Conservation (phyloP, 1,284 basidiomycete species). For the Kalmanozyma brasiliensis region DNA sequence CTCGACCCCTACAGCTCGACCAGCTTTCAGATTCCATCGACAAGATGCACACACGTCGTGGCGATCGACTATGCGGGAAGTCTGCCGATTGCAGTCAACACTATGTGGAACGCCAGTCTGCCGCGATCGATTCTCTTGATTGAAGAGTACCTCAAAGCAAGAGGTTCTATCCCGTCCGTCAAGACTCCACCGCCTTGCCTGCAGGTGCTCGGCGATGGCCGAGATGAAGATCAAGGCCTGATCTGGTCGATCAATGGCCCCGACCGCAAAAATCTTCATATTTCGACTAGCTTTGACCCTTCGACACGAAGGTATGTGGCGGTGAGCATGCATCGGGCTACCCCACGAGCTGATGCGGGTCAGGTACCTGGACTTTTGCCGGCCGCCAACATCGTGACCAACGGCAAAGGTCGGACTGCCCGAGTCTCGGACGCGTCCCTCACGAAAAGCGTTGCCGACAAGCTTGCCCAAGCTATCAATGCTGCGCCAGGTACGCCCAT, state of each 20-base stretch:
- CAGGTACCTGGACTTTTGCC: slow-evolving; percentile 19
- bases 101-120: slow-evolving; percentile 79
- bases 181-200: slow-evolving; percentile 56
- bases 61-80: slow-evolving; percentile 89
- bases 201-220: slow-evolving; percentile 61
- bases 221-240: slow-evolving; percentile 58
- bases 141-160: slow-evolving; percentile 64
- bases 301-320: slow-evolving; percentile 25
- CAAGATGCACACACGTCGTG: slow-evolving; percentile 85
- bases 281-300: slow-evolving; percentile 52
- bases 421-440: slow-evolving; percentile 48
- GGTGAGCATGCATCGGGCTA: slow-evolving; percentile 30
- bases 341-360: slow-evolving; percentile 1
- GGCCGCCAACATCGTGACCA: slow-evolving; percentile 22
- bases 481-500: slow-evolving; percentile 38
- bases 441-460: slow-evolving; percentile 43
- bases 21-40: slow-evolving; percentile 93
- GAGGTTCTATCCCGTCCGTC: slow-evolving; percentile 63
- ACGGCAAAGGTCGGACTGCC: slow-evolving; percentile 16
- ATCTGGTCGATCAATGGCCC: slow-evolving; percentile 44
- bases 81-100: slow-evolving; percentile 86
- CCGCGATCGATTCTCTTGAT: slow-evolving; percentile 64
- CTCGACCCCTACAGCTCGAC: slow-evolving; percentile 95
- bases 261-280: slow-evolving; percentile 33
- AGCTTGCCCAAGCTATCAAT: slow-evolving; percentile 27